A percentile compares a stretch with the other conserved stretches of the same genome.
These are phyloP conservation scores for Penicillium daleae DNA, from an alignment of 495 filamentous ascomycete species.

Conservation along the genomic window DNA sequence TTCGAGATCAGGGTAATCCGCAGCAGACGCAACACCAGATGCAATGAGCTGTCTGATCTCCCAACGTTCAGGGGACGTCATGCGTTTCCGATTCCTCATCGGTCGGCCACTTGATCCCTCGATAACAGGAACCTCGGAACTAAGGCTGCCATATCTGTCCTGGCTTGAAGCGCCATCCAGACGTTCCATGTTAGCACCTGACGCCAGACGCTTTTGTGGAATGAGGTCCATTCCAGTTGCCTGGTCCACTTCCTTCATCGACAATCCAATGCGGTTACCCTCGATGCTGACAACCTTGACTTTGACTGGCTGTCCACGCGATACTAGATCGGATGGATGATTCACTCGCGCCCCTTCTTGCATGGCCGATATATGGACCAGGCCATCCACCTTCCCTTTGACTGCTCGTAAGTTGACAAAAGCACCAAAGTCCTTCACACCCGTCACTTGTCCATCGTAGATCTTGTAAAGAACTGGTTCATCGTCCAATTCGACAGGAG, in stretches of 20 bases:
- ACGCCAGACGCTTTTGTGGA: constrained; percentile 79
- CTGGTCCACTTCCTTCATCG: constrained; percentile 98
- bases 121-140: constrained; percentile 64
- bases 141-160: constrained; percentile 62
- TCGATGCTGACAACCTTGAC: constrained; percentile 92
- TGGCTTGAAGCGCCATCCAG: constrained; percentile 59
- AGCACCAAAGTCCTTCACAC: constrained; percentile 91
- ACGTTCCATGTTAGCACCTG: constrained; percentile 88
- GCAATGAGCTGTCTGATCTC: constrained; percentile 97
- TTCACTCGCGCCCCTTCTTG: constrained; percentile 85
- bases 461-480: constrained; percentile 81
- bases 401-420: constrained; percentile 93
- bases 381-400: constrained; percentile 84
- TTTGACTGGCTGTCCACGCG: constrained; percentile 81
- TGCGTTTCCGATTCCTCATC: constrained; percentile 74
- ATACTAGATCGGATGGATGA: constrained; percentile 85
- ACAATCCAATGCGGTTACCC: constrained; percentile 76
- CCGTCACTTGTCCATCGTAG: constrained; percentile 87
- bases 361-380: constrained; percentile 97
- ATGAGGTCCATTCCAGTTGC: constrained; percentile 82
- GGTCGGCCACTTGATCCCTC: constrained; percentile 61
- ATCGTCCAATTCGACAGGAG: constrained; percentile 79
- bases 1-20: constrained; percentile 92
- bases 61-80: constrained; percentile 96
- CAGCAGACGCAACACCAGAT: constrained; percentile 86